Evolutionary conservation across 805 yeast species (phyloP).

Genomic region (Yarrowia phangngaensis): DNA sequence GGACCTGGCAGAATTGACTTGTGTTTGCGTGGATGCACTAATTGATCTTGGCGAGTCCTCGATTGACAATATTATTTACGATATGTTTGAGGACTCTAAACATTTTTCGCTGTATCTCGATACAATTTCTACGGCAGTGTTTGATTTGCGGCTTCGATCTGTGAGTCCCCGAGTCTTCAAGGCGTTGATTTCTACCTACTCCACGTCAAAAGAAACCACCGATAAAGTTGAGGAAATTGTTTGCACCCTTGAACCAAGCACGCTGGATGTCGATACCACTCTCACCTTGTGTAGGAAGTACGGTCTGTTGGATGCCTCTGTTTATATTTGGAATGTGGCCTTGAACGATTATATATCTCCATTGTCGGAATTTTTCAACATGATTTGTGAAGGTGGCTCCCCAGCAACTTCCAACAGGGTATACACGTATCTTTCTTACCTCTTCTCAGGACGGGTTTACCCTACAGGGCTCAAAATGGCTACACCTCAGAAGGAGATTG

Average conservation of each 20-base stretch:
- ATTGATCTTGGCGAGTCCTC: constrained; percentile 40
- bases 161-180: constrained; percentile 53
- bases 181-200: constrained; percentile 53
- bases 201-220: constrained; percentile 42
- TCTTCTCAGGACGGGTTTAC: constrained; percentile 72
- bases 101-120: constrained; percentile 36
- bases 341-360: constrained; percentile 72
- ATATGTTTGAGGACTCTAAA: constrained; percentile 39
- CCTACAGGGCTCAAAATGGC: constrained; percentile 60
- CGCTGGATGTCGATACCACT: constrained; percentile 75
- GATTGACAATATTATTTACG: constrained; percentile 43
- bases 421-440: constrained; percentile 61
- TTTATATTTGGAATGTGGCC: constrained; percentile 67
- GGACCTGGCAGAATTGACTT: constrained; percentile 34
- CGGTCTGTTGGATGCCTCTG: constrained; percentile 56
- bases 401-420: constrained; percentile 39
- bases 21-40: constrained; percentile 33
- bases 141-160: constrained; percentile 7
- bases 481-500: constrained; percentile 35
- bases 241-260: constrained; percentile 61
- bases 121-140: constrained; percentile 1
- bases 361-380: constrained; percentile 53
- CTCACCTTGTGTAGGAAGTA: constrained; percentile 56
- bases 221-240: constrained; percentile 61
- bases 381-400: constrained; percentile 30